phyloP scores from a whole-genome alignment of 176 grass and related monocot species.

The Oryza rufipogon region DNA sequence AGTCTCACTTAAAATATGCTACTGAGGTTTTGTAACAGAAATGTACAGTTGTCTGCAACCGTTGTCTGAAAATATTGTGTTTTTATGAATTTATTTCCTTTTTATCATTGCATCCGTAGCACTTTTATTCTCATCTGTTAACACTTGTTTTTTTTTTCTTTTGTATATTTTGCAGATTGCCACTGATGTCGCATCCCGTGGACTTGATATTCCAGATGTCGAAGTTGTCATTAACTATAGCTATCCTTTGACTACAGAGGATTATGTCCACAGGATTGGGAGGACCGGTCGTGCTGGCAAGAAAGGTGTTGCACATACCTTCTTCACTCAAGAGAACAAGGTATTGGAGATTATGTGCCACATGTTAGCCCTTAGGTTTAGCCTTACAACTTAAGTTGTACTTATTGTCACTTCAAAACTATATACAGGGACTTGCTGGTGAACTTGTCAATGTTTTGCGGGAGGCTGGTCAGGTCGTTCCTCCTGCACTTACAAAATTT shows the following conservation, averaged over 20 bases:
- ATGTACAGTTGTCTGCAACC: neutral
- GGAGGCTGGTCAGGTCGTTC: slow-evolving; percentile 91
- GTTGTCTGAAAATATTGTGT: neutral
- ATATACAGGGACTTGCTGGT: slow-evolving; percentile 78
- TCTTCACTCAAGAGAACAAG: slow-evolving; percentile 93
- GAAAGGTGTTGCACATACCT: slow-evolving; percentile 95
- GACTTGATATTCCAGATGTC: slow-evolving; percentile 98
- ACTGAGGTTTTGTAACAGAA: neutral
- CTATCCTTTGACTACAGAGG: slow-evolving; percentile 95
- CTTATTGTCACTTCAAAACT: slow-evolving; percentile 24
- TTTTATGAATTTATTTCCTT: too few species aligned
- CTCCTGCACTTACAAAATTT: slow-evolving; percentile 82
- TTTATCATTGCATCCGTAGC: too few species aligned
- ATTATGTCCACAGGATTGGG: slow-evolving; percentile 96
- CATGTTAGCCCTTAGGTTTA: neutral
- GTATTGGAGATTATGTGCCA: slow-evolving; percentile 38
- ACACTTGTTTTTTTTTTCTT: slow-evolving; percentile 10
- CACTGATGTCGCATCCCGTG: slow-evolving; percentile 93
- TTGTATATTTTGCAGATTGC: slow-evolving; percentile 71
- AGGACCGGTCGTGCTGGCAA: slow-evolving; percentile 94
- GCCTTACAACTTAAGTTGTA: neutral
- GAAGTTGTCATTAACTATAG: slow-evolving; percentile 99
- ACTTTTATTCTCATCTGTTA: slow-evolving; percentile 17
- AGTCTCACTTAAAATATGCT: neutral
- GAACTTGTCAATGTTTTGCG: slow-evolving; percentile 95